Conservation (phyloP, 176 grass and related monocot genomes). For the Stipa capillata region DNA sequence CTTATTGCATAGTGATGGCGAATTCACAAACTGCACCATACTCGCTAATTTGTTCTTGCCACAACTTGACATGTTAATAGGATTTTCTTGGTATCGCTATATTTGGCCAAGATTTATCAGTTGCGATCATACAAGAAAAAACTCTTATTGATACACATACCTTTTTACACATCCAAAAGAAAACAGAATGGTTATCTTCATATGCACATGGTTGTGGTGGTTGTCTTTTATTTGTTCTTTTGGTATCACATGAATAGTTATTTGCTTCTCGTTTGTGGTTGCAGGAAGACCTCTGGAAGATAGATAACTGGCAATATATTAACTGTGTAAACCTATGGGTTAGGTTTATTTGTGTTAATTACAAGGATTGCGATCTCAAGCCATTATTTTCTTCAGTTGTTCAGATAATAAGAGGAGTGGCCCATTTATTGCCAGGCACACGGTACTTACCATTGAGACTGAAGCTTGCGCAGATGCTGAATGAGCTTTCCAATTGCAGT, state of each 20-base stretch:
- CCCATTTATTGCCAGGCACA: conserved; percentile 57
- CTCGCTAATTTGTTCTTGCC: background rate
- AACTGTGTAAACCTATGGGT: conserved; percentile 84
- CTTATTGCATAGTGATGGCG: background rate
- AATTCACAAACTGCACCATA: background rate
- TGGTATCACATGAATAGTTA: background rate
- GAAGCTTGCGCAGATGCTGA: conserved; percentile 79
- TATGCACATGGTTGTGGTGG: background rate
- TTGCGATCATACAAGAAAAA: too few species aligned
- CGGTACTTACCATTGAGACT: conserved; percentile 67
- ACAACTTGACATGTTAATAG: background rate
- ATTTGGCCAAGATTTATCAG: background rate
- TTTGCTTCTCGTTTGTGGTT: conserved; percentile 19
- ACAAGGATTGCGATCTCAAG: conserved; percentile 62
- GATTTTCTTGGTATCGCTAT: background rate
- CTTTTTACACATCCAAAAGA: background rate
- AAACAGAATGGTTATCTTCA: background rate
- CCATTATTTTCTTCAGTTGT: conserved; percentile 50
- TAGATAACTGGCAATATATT: conserved; percentile 87
- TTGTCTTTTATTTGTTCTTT: conserved; percentile 13
- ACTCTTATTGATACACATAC: background rate
- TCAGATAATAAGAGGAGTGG: conserved; percentile 65
- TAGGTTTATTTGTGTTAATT: conserved; percentile 69
- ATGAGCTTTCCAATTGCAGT: conserved; percentile 64
- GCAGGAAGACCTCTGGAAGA: conserved; percentile 85